Evolutionary conservation across 768 basidiomycete genomes (phyloP).

Genomic region (Lactarius vividus): DNA sequence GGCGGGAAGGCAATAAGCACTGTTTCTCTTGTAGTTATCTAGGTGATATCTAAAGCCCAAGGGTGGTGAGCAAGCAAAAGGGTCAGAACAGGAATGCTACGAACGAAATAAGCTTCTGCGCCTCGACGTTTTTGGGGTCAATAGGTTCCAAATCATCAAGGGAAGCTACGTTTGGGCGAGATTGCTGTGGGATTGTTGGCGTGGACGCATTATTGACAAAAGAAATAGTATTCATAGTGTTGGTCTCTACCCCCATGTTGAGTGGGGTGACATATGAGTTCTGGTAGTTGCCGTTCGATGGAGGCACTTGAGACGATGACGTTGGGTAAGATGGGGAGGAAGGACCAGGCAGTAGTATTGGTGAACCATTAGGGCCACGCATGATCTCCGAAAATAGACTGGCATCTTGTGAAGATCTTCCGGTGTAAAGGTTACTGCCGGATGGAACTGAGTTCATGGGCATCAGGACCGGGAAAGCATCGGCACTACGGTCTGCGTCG

Average conservation of each 20-base stretch:
- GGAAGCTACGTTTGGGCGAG: slow-evolving; percentile 30
- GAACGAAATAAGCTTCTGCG: slow-evolving; percentile 78
- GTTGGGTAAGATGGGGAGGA: slow-evolving; percentile 36
- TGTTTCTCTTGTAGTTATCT: slow-evolving; percentile 84
- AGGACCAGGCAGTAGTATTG: slow-evolving; percentile 51
- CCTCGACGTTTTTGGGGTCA: slow-evolving; percentile 74
- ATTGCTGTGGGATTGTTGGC: slow-evolving; percentile 36
- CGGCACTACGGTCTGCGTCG: slow-evolving; percentile 41
- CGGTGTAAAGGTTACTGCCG: slow-evolving; percentile 44
- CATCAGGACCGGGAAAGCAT: slow-evolving; percentile 55
- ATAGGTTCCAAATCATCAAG: slow-evolving; percentile 51
- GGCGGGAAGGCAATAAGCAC: slow-evolving; percentile 82
- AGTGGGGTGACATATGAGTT: slow-evolving; percentile 54
- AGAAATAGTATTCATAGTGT: slow-evolving; percentile 49
- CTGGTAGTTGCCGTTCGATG: slow-evolving; percentile 32
- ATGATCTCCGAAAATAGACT: slow-evolving; percentile 45
- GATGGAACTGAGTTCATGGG: slow-evolving; percentile 46
- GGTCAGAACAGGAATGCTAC: slow-evolving; percentile 28
- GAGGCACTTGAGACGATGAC: slow-evolving; percentile 24
- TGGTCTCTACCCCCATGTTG: slow-evolving; percentile 52
- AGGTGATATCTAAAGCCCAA: slow-evolving; percentile 69
- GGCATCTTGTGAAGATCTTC: slow-evolving; percentile 43
- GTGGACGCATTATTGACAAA: slow-evolving; percentile 36
- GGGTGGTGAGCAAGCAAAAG: slow-evolving; percentile 12
- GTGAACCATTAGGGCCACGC: slow-evolving; percentile 43